phyloP scores from a whole-genome alignment of 805 yeast genomes.

The Yarrowia yakushimensis region DNA sequence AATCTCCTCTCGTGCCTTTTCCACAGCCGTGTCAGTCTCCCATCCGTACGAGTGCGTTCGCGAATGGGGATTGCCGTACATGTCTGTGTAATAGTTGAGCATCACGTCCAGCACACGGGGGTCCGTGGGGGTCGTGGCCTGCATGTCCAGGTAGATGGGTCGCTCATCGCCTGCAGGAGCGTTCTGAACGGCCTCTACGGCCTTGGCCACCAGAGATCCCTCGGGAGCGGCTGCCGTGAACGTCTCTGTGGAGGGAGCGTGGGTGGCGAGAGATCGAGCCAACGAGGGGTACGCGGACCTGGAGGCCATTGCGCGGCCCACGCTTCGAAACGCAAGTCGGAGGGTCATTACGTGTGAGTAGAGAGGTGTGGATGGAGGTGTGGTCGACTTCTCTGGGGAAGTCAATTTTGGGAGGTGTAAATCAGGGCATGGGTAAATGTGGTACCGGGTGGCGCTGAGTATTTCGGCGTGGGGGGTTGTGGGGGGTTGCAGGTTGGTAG shows the following conservation, averaged over 20 bases:
- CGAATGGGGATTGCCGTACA: slow-evolving; percentile 97
- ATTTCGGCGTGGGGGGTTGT: too few species aligned
- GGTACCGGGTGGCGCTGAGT: not conserved
- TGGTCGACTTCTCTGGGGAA: not conserved
- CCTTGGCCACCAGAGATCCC: slow-evolving; percentile 21
- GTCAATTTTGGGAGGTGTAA: slow-evolving; percentile 11
- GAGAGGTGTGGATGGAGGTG: not conserved
- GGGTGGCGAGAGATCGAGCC: slow-evolving; percentile 21
- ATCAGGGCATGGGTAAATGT: not conserved
- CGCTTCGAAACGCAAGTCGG: slow-evolving; percentile 15
- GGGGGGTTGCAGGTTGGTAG: too few species aligned
- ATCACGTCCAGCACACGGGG: slow-evolving; percentile 72
- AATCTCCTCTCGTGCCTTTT: slow-evolving; percentile 74
- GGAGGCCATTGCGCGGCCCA: not conserved
- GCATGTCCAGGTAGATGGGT: slow-evolving; percentile 95
- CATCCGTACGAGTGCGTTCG: slow-evolving; percentile 97
- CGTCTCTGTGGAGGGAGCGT: slow-evolving; percentile 25
- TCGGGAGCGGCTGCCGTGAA: slow-evolving; percentile 23
- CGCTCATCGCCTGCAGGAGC: slow-evolving; percentile 43
- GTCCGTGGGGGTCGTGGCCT: slow-evolving; percentile 97
- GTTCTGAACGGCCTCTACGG: slow-evolving; percentile 19
- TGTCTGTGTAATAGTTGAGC: slow-evolving; percentile 59
- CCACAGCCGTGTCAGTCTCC: slow-evolving; percentile 95
- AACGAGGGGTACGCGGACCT: not conserved
- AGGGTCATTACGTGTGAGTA: not conserved